Evolutionary conservation across 345 rosid genomes (phyloP), one percentile per base, ranked within the genome.

Genomic region (Microthlaspi erraticum): DNA sequence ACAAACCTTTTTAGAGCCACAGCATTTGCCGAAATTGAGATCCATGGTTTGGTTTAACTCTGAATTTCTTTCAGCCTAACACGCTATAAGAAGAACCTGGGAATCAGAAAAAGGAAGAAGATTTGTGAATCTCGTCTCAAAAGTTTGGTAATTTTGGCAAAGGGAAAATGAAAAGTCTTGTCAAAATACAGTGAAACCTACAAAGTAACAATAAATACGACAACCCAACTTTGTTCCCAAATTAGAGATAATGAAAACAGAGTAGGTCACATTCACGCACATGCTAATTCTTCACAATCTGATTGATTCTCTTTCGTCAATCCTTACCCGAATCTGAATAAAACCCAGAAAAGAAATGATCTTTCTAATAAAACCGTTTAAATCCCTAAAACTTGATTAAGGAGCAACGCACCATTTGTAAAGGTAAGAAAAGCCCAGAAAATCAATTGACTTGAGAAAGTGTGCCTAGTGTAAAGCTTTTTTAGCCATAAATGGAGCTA

Each of bases 1-100:
- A 74, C 86, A 66, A 77, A 93, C 99, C 99, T 91, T 85, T 52
- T 85, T 51, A 80, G 83, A n/a, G 77, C 82, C 88, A 84, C 83
- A 79, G 32, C 87, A 82, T 74, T 75, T 85, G 5, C 89, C 87
- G 66, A 75, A 42, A 42, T 83, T 82, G 60, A 80, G 87, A 89
- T 85, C 89, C 99, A 91, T 89, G 34, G 45, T 36, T 51, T 48
- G 53, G 18, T 8, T 8, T 29, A 9, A 50, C 39, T 51, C 55
- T 5, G 2, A 65, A 63, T 8, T 60, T n/a, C n/a, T n/a, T 44
- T 60, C 36, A 75, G 26, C 57, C 78, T 74, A 65, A 51, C 68
- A 60, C 11, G 16, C 20, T 50, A 12, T 12, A 53, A 46, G 45
- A 73, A 32, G 44, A 66, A 54, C 61, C 77, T 73, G 67, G 7